A percentile compares a stretch with the other conserved stretches of the same genome.
These are phyloP conservation scores for Fusarium clavum DNA, from an alignment of 2,329 filamentous ascomycete species.

Conservation along the genomic window DNA sequence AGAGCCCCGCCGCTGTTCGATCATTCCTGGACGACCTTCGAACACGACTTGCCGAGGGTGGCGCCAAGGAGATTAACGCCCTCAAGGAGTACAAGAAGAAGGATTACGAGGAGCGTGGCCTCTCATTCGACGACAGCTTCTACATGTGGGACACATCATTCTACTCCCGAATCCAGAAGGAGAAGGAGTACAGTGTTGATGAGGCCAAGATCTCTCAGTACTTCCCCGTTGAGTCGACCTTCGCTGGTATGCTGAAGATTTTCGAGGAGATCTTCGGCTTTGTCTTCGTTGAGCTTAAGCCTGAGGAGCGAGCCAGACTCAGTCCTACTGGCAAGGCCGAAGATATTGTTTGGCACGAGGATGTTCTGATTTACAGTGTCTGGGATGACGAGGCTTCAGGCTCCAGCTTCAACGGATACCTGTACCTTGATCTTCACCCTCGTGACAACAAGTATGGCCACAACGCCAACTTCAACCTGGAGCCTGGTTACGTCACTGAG, in stretches of 20 bases:
- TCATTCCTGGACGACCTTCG: slow-evolving; percentile 79
- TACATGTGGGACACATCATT: slow-evolving; percentile 87
- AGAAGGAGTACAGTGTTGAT: slow-evolving; percentile 83
- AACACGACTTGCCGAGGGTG: slow-evolving; percentile 74
- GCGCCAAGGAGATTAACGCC: slow-evolving; percentile 75
- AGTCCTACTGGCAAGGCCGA: slow-evolving; percentile 75
- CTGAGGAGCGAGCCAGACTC: slow-evolving; percentile 72
- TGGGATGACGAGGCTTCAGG: slow-evolving; percentile 82
- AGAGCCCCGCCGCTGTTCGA: slow-evolving; percentile 77
- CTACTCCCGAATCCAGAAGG: slow-evolving; percentile 83
- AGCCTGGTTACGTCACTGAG: slow-evolving; percentile 74
- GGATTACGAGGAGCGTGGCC: slow-evolving; percentile 69
- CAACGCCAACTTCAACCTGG: slow-evolving; percentile 85
- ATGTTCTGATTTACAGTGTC: slow-evolving; percentile 84
- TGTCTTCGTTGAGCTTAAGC: slow-evolving; percentile 77
- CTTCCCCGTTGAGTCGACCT: slow-evolving; percentile 80
- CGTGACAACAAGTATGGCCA: slow-evolving; percentile 86
- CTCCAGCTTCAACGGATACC: slow-evolving; percentile 79
- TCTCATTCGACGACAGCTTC: slow-evolving; percentile 74
- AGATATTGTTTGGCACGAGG: slow-evolving; percentile 84
- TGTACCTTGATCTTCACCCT: slow-evolving; percentile 85
- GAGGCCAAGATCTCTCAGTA: slow-evolving; percentile 85
- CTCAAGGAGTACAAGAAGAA: slow-evolving; percentile 80
- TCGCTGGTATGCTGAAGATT: slow-evolving; percentile 82
- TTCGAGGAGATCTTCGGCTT: slow-evolving; percentile 87